These are phyloP conservation scores for Rhizopus stolonifer DNA, from an alignment of 371 early-diverging fungal species.

Conservation along the genomic window DNA sequence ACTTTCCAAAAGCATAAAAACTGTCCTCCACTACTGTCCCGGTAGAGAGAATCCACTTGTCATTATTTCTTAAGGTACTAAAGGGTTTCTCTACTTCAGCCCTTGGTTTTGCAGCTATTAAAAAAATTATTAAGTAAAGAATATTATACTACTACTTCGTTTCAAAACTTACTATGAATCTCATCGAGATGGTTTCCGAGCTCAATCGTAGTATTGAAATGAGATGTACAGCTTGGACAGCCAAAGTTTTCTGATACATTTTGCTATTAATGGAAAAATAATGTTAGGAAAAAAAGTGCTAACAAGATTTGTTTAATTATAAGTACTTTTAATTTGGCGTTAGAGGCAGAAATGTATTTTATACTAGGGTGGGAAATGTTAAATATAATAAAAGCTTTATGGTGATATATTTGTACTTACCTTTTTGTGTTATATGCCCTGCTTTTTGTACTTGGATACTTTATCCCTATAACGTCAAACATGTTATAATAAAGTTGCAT, in stretches of 20 bases:
- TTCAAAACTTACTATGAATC: slow-evolving; percentile 15
- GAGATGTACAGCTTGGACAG: slow-evolving; percentile 17
- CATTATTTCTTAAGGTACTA: slow-evolving; percentile 3
- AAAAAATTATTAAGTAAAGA: slow-evolving; percentile 3
- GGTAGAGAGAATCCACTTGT: slow-evolving; percentile 15
- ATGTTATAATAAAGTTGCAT: no score
- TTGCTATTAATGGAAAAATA: slow-evolving; percentile 16
- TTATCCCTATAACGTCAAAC: no score
- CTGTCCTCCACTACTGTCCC: slow-evolving; percentile 11
- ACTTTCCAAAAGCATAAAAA: no score
- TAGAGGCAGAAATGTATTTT: slow-evolving; percentile 14
- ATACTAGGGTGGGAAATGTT: slow-evolving; percentile 8
- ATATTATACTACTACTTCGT: slow-evolving; percentile 13
- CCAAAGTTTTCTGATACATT: slow-evolving; percentile 17
- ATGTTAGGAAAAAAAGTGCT: slow-evolving; percentile 5
- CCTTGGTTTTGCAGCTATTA: slow-evolving; percentile 12
- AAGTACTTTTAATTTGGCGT: slow-evolving; percentile 15
- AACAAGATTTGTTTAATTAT: slow-evolving; percentile 6
- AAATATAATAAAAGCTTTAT: slow-evolving; percentile 10
- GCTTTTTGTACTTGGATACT: neutral
- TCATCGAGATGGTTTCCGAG: slow-evolving; percentile 17
- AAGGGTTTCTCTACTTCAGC: slow-evolving; percentile 11
- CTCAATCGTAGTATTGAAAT: slow-evolving; percentile 14
- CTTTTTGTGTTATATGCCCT: slow-evolving; percentile 10
- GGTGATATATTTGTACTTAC: slow-evolving; percentile 9